Conservation (phyloP, 2,329 filamentous ascomycete genomes). For the Aurifilum marmelostoma region DNA sequence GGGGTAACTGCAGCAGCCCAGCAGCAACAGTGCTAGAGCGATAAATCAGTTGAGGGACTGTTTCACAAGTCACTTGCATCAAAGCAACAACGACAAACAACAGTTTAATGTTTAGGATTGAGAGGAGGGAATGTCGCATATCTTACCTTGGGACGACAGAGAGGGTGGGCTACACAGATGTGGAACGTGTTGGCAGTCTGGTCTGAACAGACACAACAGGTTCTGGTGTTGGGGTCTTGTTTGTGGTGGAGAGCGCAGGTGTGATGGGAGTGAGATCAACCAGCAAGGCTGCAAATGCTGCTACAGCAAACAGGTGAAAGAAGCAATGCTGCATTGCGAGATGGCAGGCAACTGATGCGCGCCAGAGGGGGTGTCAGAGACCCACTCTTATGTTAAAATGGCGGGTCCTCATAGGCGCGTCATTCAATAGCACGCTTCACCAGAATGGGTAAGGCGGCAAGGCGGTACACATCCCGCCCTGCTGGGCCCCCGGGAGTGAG, state of each 20-base stretch:
- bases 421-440: background rate
- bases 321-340: background rate
- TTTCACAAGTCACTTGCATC: background rate
- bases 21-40: background rate
- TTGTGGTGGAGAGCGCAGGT: background rate
- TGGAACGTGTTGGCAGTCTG: background rate
- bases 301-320: slow-evolving; percentile 6
- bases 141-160: background rate
- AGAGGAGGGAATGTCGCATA: background rate
- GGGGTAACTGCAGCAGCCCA: background rate
- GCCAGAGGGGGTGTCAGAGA: slow-evolving; percentile 5
- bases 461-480: background rate
- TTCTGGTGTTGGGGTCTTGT: background rate
- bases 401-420: slow-evolving; percentile 6
- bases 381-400: slow-evolving; percentile 5
- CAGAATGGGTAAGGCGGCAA: background rate
- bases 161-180: background rate
- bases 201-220: background rate
- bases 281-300: slow-evolving; percentile 11
- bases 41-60: background rate
- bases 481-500: background rate
- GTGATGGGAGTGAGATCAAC: background rate
- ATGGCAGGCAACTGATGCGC: slow-evolving; percentile 11
- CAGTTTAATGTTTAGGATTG: background rate
- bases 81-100: background rate